Evolutionary conservation across 495 filamentous ascomycete species (phyloP), one percentile per base, ranked within the genome.

Genomic region (Annulohypoxylon stygium): DNA sequence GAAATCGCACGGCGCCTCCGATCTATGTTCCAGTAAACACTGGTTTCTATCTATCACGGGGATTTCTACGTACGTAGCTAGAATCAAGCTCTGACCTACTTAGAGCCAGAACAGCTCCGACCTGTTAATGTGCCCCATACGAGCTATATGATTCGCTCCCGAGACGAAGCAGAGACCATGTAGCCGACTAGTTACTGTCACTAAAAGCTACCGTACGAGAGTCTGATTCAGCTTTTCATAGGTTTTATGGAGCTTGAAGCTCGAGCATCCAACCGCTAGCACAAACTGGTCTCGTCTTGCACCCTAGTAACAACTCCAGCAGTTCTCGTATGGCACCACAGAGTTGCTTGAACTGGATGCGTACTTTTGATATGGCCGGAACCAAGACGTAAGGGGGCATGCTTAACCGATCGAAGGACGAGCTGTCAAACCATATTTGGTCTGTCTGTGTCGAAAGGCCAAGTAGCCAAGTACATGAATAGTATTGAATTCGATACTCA

Each of bases 71-170:
- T 7, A 57, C 51, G 34, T 41, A 51, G 18, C 2, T 51, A 51
- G 34, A 6, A 23, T 20, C 26, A 59, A 60, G 34, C 18, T 60
- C 36, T 25, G 53, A 2, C 37, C 20, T 43, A 43, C 20, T n/a
- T 16, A 26, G 57, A 60, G 30, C 36, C n/a, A 25, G 20, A 43
- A 20, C 18, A 36, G 36, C 36, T 60, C 3, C 37, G 20, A 60
- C 20, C 57, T 43, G 12, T 11, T n/a, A 41, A 60, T 26, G 18
- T 10, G 16, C 18, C 18, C 36, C 34, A 59, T 41, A 53, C 48
- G 48, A 54, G 50, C 50, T 53, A 30, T 53, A 53, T 53, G 48
- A 53, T 53, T 53, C 11, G 54, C 39, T 58, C 54, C 54, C 34
- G 7, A 39, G 10, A 3, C 6, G n/a, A 58, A 25, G 23, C 25